A percentile compares a stretch with the other conserved stretches of the same genome.
Evolutionary conservation across 352 stramenopile species (phyloP).

Genomic region (Globisporangium parvum): DNA sequence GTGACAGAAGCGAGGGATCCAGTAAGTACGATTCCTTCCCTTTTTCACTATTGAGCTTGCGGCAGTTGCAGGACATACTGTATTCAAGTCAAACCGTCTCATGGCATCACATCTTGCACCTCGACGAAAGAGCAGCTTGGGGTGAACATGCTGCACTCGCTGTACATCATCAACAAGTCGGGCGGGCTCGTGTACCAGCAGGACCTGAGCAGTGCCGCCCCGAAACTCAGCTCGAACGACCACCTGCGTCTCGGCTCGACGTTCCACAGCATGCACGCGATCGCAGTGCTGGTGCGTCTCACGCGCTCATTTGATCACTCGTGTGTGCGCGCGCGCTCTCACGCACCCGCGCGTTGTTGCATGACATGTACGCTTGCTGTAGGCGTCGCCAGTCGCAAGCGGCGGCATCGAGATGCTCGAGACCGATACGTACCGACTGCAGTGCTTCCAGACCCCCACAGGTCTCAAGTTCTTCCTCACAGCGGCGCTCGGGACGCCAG

Average conservation of each 20-base stretch:
- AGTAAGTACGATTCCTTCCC: too few relatives aligned
- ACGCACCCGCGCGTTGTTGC: too few relatives aligned
- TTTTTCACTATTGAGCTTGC: too few relatives aligned
- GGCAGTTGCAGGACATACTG: too few relatives aligned
- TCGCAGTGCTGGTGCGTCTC: constrained; percentile 61
- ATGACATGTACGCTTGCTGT: neutral
- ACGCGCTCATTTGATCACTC: neutral
- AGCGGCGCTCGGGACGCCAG: constrained; percentile 74
- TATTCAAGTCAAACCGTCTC: too few relatives aligned
- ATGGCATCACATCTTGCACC: neutral
- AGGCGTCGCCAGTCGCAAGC: constrained; percentile 77
- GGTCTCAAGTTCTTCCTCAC: constrained; percentile 94
- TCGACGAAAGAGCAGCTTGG: too few relatives aligned
- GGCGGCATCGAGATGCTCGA: constrained; percentile 90
- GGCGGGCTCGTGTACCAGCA: constrained; percentile 92
- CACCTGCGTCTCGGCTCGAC: constrained; percentile 91
- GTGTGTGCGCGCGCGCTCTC: neutral
- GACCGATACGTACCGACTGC: constrained; percentile 88
- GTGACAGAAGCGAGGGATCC: too few relatives aligned
- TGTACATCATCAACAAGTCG: constrained; percentile 94
- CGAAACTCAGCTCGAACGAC: constrained; percentile 89
- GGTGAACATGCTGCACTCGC: constrained; percentile 86
- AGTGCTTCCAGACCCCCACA: constrained; percentile 91
- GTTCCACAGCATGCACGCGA: constrained; percentile 93
- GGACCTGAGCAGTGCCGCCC: constrained; percentile 79